Evolutionary conservation across 23 red algal genomes (phyloP), one percentile per base, ranked within the genome.

Genomic region (Gracilaria domingensis): DNA sequence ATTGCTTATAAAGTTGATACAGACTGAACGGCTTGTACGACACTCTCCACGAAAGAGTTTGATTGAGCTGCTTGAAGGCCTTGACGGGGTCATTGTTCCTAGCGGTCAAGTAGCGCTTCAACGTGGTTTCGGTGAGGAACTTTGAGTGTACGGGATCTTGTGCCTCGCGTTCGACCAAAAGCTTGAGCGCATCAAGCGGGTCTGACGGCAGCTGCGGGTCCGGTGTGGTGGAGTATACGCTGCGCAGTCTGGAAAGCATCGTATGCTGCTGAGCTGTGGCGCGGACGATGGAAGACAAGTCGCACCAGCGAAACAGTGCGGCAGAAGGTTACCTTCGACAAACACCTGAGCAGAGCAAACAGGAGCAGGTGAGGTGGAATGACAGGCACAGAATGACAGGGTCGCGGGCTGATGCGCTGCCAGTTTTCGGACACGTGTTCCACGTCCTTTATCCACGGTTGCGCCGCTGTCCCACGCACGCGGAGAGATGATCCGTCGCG

Each of bases 101-200:
- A 16, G 88, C 69, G 21, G 38, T 39, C 4, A 92, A 44, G 32
- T 92, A 83, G 16, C 88, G 76, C 21, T 38, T 47, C 39, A 92
- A 38, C 5, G 69, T 80, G 13, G 44, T 25, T n/a, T 92, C 88
- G 8, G 77, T 75, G 6, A 92, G 61, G 53, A 69, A 92, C 26
- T 71, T 92, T 20, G 88, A 32, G 47, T 51, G 21, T 0, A 44
- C 24, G 0, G 59, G 34, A 20, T 66, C 61, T 13, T 28, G 44
- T 35, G 66, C 6, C 25, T 82, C 51, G 72, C 30, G 23, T 26
- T 50, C 72, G 42, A 77, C 23, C 8, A 77, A 20, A 25, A 51
- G 21, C 26, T 50, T 25, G n/a, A 77, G 72, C 11, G 72, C 72
- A 30, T 77, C 72, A 4, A 77, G 42, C 6, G 72, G 42, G 26